Percentiles rank a stretch among this genome's conserved stretches.
These are phyloP conservation scores for Durio zibethinus DNA, from an alignment of 345 rosid genomes.

Conservation along the genomic window DNA sequence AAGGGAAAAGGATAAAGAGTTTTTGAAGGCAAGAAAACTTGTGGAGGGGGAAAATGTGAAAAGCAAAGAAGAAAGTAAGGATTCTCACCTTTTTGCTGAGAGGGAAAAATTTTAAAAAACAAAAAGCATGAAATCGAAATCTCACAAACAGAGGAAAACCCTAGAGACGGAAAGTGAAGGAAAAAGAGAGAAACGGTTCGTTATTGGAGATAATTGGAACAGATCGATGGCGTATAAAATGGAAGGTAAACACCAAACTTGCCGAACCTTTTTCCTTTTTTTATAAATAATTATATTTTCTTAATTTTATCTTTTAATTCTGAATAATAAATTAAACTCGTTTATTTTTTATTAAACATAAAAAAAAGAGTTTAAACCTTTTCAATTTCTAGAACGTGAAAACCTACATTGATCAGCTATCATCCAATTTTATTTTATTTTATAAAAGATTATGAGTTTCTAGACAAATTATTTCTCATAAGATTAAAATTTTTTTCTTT, in stretches of 20 bases:
- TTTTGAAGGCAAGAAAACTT: not conserved
- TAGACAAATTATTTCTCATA: too few species aligned
- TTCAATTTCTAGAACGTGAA: too few species aligned
- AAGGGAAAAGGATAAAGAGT: not conserved
- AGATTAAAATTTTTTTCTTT: too few species aligned
- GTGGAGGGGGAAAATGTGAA: not conserved
- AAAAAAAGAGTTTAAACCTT: too few species aligned
- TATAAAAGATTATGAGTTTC: too few species aligned
- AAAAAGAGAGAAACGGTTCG: not conserved
- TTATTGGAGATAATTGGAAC: conserved; percentile 6
- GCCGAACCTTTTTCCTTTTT: not conserved
- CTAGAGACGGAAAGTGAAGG: not conserved
- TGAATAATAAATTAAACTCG: too few species aligned
- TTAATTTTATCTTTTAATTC: not conserved
- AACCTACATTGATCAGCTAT: too few species aligned
- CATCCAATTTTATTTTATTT: too few species aligned
- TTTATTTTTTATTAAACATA: too few species aligned
- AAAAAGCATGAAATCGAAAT: not conserved
- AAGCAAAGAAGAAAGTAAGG: not conserved
- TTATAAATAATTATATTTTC: not conserved
- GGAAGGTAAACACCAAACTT: not conserved
- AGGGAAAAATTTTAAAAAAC: not conserved
- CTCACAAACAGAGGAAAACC: conserved; percentile 2
- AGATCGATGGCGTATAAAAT: conserved; percentile 2
- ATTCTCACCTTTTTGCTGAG: not conserved